phyloP scores from a whole-genome alignment of 192 early-diverging fungal genomes.

The Coemansia sp. region DNA sequence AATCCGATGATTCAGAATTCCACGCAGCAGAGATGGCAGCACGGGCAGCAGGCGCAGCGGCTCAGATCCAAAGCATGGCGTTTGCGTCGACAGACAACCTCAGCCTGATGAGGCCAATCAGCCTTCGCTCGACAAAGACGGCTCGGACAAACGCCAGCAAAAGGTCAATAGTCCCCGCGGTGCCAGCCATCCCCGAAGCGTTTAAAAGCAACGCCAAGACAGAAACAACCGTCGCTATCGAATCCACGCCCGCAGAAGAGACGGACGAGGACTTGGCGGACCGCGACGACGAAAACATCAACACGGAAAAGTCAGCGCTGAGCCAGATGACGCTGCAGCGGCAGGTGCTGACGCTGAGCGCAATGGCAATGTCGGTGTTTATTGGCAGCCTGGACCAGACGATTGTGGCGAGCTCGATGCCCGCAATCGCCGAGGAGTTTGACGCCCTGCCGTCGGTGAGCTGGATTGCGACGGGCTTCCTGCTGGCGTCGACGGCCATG shows the following conservation, averaged over 20 bases:
- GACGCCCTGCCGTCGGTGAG: slow-evolving; percentile 59
- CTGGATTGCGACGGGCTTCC: slow-evolving; percentile 76
- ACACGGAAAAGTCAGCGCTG: slow-evolving; percentile 13
- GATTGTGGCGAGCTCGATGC: slow-evolving; percentile 68
- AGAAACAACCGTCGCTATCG: not conserved
- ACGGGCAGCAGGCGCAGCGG: not conserved
- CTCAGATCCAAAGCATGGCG: slow-evolving; percentile 11
- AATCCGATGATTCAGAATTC: not conserved
- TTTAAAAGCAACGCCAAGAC: not conserved
- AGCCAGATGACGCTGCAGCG: slow-evolving; percentile 28
- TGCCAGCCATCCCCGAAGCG: slow-evolving; percentile 3
- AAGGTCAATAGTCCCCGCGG: not conserved
- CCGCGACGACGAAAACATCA: slow-evolving; percentile 27
- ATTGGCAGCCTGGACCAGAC: slow-evolving; percentile 58
- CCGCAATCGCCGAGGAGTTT: slow-evolving; percentile 63
- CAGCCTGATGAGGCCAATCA: not conserved
- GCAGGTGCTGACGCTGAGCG: slow-evolving; percentile 29
- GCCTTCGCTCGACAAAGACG: slow-evolving; percentile 6
- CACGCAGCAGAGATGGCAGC: not conserved
- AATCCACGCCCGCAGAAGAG: not conserved
- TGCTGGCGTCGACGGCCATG: slow-evolving; percentile 72
- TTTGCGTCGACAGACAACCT: slow-evolving; percentile 8
- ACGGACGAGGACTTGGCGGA: slow-evolving; percentile 8
- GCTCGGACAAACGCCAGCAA: slow-evolving; percentile 7
- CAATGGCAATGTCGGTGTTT: slow-evolving; percentile 52